phyloP scores from a whole-genome alignment of 176 grass and related monocot genomes.

The Saccharum spontaneum region DNA sequence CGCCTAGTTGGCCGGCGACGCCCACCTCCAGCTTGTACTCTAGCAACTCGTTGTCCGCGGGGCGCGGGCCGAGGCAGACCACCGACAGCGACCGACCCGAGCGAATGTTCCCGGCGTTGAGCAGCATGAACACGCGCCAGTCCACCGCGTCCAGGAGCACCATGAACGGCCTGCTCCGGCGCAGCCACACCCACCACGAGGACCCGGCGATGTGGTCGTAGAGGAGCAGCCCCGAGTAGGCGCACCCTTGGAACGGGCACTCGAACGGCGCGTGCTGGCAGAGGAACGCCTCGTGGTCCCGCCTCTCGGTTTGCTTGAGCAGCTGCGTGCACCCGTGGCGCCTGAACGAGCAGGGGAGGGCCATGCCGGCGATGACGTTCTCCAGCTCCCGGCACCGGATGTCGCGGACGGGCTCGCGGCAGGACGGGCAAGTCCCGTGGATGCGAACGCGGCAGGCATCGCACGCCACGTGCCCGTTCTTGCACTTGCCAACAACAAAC shows the following conservation, averaged over 20 bases:
- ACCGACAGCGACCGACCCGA: neutral
- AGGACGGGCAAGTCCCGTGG: too few relatives aligned
- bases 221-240: neutral
- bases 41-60: neutral
- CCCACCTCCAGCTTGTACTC: neutral
- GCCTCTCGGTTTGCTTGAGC: neutral
- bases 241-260: neutral
- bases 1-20: neutral
- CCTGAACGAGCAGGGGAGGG: too few relatives aligned
- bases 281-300: neutral
- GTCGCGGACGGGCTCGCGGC: too few relatives aligned
- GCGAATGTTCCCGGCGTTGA: neutral
- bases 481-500: too few relatives aligned
- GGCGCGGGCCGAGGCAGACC: neutral
- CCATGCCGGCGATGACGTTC: too few relatives aligned
- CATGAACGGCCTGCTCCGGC: neutral
- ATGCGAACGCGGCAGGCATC: too few relatives aligned
- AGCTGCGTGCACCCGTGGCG: neutral
- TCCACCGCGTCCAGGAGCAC: neutral
- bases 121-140: neutral
- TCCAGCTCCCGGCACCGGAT: too few relatives aligned
- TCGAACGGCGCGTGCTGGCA: neutral
- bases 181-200: neutral
- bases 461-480: too few relatives aligned
- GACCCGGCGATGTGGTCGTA: neutral